These are phyloP conservation scores for Oryza brachyantha DNA, from an alignment of 176 grass and related monocot species.

Conservation along the genomic window DNA sequence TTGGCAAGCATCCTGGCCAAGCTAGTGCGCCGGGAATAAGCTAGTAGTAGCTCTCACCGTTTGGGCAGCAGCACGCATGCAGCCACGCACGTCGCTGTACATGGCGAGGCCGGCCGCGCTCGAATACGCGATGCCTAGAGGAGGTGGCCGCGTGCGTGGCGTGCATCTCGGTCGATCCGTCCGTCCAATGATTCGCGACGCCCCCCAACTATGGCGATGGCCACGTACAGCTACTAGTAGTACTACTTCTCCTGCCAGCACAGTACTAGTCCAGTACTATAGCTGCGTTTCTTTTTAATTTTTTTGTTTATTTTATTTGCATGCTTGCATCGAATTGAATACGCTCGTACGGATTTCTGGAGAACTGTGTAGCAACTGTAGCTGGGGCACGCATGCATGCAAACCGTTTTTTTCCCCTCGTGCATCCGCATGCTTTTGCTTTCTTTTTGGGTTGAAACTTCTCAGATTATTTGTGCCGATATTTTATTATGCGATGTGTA, in stretches of 20 bases:
- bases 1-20: background rate
- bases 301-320: too few species aligned
- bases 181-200: background rate
- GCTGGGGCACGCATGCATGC: background rate
- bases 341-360: background rate
- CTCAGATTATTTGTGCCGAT: background rate
- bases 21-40: background rate
- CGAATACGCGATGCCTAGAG: background rate
- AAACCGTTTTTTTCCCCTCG: background rate
- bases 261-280: background rate
- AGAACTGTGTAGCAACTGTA: background rate
- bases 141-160: background rate
- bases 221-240: background rate
- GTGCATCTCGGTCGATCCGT: background rate
- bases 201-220: background rate
- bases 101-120: background rate
- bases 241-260: background rate
- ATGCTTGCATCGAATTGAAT: background rate
- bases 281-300: background rate
- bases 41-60: too few species aligned
- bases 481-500: background rate
- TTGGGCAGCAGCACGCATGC: too few species aligned
- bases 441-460: background rate
- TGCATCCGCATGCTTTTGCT: background rate
- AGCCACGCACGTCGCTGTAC: background rate